Base-by-base conservation (phyloP, 1,284 basidiomycete species). In the Entoloma clypeatum region DNA sequence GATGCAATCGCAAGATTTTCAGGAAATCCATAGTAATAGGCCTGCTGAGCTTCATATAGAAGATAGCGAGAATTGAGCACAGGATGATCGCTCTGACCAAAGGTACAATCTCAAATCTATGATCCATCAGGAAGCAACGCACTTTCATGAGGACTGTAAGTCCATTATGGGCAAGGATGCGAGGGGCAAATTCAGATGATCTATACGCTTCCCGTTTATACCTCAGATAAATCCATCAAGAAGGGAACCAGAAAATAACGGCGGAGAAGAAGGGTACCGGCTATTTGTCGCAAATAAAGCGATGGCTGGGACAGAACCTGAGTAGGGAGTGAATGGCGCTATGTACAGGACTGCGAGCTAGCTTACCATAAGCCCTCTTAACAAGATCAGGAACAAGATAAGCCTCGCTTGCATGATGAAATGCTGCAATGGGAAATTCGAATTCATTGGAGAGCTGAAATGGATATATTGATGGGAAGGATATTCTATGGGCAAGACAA, bases 341-440 rank as follows among this genome's bases (percentile, higher is more conserved):
- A 38, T 8, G 18, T 28, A 17, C 7, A 35, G 16, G 9, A 30
- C 11, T 9, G 14, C 17, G 45, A 47, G 44, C 17, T 13, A 45
- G 43, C 33, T 63, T 54, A 71, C 75, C 82, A 55, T 82, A 91
- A 2, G 81, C 74, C 55, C 72, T 69, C 60, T 89, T 91, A 41
- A 95, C 67, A 2, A 89, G 61, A 26, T 81, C 80, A 1, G 90
- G 87, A 16, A 92, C 82, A 11, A 94, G 77, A 58, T 89, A 94
- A 0, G 91, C 80, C 59, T 92, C 88, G 51, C 82, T 80, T 0
- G 92, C 90, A 55, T 94, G 91, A 60, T 94, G 92, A 62, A 94
- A 86, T 1, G 83, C 81, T 2, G 87, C 81, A 40, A 91, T 75
- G 4, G 80, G 74, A 63, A 92, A 92, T 54, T 84, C 68, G 74